These are phyloP conservation scores for Porcisia hertigi DNA, from an alignment of 208 protist species.

Conservation along the genomic window DNA sequence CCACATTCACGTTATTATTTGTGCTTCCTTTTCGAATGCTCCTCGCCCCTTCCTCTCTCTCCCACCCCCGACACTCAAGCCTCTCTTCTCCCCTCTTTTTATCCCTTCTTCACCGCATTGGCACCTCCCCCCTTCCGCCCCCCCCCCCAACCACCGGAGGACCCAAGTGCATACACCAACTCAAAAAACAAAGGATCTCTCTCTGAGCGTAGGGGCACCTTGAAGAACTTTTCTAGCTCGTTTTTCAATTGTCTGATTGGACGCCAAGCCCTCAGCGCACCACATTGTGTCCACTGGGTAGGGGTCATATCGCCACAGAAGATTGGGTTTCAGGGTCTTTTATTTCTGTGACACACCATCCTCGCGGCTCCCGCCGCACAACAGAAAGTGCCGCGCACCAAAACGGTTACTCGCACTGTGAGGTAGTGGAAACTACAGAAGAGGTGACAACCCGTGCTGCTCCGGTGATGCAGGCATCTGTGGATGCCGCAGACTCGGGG, in stretches of 20 bases:
- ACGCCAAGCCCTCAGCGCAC: constrained; percentile 1
- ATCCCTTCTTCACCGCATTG: no score
- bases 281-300: background rate
- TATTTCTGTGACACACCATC: background rate
- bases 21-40: background rate
- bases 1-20: background rate
- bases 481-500: background rate
- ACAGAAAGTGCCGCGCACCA: constrained; percentile 6
- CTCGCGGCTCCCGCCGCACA: constrained; percentile 17
- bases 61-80: no score
- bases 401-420: constrained; percentile 12
- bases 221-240: background rate
- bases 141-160: no score
- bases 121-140: no score
- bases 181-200: background rate
- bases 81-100: background rate
- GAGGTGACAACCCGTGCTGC: constrained; percentile 9
- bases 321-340: background rate
- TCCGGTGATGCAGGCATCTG: background rate
- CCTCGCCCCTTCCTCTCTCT: background rate
- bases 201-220: background rate
- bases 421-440: constrained; percentile 17
- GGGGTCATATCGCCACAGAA: background rate
- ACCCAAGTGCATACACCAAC: no score
- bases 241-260: background rate